phyloP scores from a whole-genome alignment of 345 rosid genomes.

The Laguncularia racemosa region DNA sequence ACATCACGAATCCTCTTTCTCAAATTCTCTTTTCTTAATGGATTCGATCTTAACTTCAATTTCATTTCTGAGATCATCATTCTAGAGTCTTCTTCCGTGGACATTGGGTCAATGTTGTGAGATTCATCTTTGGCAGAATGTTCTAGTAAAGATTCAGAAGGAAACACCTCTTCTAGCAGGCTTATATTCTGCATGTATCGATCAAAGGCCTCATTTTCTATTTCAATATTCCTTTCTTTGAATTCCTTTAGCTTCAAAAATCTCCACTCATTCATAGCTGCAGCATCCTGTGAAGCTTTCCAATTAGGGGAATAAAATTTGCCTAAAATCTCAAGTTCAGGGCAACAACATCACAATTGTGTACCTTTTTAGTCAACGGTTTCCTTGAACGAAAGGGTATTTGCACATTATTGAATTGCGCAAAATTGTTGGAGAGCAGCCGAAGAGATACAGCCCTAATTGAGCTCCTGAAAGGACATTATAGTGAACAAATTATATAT shows the following conservation, averaged over 20 bases:
- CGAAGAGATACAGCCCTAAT: constrained; percentile 61
- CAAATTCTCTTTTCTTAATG: constrained; percentile 38
- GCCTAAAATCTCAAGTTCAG: constrained; percentile 3
- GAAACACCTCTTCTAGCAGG: constrained; percentile 72
- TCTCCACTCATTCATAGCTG: constrained; percentile 85
- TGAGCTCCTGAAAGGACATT: constrained; percentile 43
- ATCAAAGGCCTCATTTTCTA: constrained; percentile 81
- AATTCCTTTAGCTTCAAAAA: constrained; percentile 75
- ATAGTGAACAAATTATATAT: not conserved
- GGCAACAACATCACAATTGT: constrained; percentile 1
- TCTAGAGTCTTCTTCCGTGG: constrained; percentile 20
- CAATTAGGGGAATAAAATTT: not conserved
- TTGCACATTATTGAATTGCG: constrained; percentile 78
- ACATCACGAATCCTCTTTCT: constrained; percentile 44
- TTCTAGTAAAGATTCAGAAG: constrained; percentile 35
- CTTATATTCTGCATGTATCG: constrained; percentile 65
- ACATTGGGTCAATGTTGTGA: constrained; percentile 13
- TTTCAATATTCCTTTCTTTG: constrained; percentile 59
- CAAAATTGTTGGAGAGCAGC: constrained; percentile 77
- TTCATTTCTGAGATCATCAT: constrained; percentile 29
- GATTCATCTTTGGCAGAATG: constrained; percentile 22
- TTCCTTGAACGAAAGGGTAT: constrained; percentile 63
- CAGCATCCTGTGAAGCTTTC: constrained; percentile 61
- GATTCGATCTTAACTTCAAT: constrained; percentile 40
- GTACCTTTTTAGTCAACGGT: constrained; percentile 79